A percentile compares a stretch with the other conserved stretches of the same genome.
These are phyloP conservation scores for Scedosporium dehoogii DNA, from an alignment of 2,329 filamentous ascomycete species.

Conservation along the genomic window DNA sequence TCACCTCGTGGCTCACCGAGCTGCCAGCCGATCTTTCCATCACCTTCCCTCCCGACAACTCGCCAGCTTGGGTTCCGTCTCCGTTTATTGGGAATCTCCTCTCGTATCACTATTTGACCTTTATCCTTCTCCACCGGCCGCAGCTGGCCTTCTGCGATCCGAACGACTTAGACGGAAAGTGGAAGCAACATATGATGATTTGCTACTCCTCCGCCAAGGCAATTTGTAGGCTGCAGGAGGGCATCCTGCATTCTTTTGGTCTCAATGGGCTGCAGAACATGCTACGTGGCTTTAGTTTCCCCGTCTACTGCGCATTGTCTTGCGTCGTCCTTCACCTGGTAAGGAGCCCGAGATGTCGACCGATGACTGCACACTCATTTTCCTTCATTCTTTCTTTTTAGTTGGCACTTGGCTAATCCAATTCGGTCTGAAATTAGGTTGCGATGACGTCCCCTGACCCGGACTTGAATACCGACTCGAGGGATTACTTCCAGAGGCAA, in stretches of 20 bases:
- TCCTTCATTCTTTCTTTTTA: neutral
- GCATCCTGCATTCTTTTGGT: conserved; percentile 65
- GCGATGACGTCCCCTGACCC: conserved; percentile 89
- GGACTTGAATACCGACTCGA: conserved; percentile 72
- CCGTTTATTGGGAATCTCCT: conserved; percentile 86
- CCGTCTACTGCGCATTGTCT: conserved; percentile 83
- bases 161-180: conserved; percentile 58
- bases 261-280: conserved; percentile 78
- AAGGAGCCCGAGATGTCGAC: conserved; percentile 28
- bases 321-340: conserved; percentile 92
- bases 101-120: conserved; percentile 74
- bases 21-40: conserved; percentile 72
- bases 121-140: conserved; percentile 81
- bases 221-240: conserved; percentile 80
- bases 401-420: too few species aligned
- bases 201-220: conserved; percentile 79
- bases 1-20: conserved; percentile 65
- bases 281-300: conserved; percentile 90
- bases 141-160: conserved; percentile 73
- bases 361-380: conserved; percentile 6
- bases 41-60: conserved; percentile 66
- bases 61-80: conserved; percentile 73
- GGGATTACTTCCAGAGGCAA: conserved; percentile 82
- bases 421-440: conserved; percentile 43
- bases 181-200: conserved; percentile 80